Base-by-base conservation (phyloP, 306 rosid species). In the Pachyrhizus erosus region DNA sequence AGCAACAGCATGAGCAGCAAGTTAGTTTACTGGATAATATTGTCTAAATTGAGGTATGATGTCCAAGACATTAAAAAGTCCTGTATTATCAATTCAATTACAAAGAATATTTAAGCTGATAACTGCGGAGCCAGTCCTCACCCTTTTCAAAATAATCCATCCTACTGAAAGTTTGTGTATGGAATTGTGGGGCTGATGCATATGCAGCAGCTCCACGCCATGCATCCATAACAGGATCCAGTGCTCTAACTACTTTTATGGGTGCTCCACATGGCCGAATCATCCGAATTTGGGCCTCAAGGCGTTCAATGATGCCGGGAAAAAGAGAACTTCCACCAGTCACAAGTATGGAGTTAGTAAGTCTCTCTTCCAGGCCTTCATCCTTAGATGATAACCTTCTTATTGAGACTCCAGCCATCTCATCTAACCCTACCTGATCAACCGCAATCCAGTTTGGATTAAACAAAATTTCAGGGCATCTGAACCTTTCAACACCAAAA, bases 191-290 rank as follows among this genome's bases (percentile, higher is more conserved):
- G 52, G 86, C 70, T 58, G 97, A 86, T 11, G 99, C 99, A 69
- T 87, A 96, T 8, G 85, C 89, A 55, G 99, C 85, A 43, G 98
- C 99, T 4, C 99, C 98, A 3, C 97, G 93, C 99, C 99, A 93
- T 27, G 99, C 99, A 37, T 96, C 99, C 83, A 93, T 86, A 68
- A 88, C 86, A 1, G 99, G 97, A 85, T 93, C 98, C 86, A 89
- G 57, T 23, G 98, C 98, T 75, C 89, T 89, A 70, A 88, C 97
- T 70, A 96, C 83, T 68, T 80, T 91, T 75, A 96, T 88, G 67
- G 92, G 92, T 0, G 97, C 82, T 31, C 99, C 98, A 2, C 91
- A 88, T 0, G 96, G 98, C 84, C 97, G 84, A 12, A 90, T 90
- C 99, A 93, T 92, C 79, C 94, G 94, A 74, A 93, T 90, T 80